Base-by-base conservation (phyloP, 768 basidiomycete species). In the Mycena vitilis region DNA sequence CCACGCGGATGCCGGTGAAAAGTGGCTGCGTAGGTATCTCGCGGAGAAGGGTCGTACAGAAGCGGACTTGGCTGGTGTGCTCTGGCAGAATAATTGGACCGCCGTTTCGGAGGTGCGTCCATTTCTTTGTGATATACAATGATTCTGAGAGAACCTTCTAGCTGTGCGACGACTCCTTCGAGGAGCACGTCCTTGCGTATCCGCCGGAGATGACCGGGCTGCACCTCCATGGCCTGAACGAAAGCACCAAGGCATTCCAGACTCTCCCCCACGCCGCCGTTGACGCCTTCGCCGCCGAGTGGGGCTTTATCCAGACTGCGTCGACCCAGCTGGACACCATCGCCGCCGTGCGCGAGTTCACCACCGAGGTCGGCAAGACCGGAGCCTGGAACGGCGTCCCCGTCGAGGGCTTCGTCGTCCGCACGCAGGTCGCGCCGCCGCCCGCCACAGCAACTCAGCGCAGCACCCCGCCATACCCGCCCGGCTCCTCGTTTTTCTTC, bases 81-180 rank as follows among this genome's bases (percentile, higher is more conserved):
- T 99, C 1, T 97, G 91, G 91, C 87, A 91, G 52, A 88, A 89
- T 48, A 91, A 94, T 60, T 88, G 92, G 89, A 98, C 96, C 0
- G 96, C 95, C 0, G 85, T 98, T 0, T 91, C 96, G 2, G 97
- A 99, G 87, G 96, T 95, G 72, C 22, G 87, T 70, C 20, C 65
- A 38, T 54, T 25, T 16, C 37, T 38, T 52, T 20, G 25, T 36
- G 38, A 2, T 1, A 22, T 23, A 9, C 36, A 49, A 34, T 10
- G 12, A 53, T 10, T 5, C 40, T 38, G 34, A 63, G 18, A 37
- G 7, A 18, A 15, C 16, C 13, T 48, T 20, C 0, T 73, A 98
- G 96, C 89, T 99, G 5, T 99, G 98, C 77, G 98, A 99, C 74
- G 98, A 99, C 79, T 87, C 86, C 0, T 99, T 99, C 77, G 97